Conservation (phyloP, 495 filamentous ascomycete genomes). For the Talaromyces wortmannii region DNA sequence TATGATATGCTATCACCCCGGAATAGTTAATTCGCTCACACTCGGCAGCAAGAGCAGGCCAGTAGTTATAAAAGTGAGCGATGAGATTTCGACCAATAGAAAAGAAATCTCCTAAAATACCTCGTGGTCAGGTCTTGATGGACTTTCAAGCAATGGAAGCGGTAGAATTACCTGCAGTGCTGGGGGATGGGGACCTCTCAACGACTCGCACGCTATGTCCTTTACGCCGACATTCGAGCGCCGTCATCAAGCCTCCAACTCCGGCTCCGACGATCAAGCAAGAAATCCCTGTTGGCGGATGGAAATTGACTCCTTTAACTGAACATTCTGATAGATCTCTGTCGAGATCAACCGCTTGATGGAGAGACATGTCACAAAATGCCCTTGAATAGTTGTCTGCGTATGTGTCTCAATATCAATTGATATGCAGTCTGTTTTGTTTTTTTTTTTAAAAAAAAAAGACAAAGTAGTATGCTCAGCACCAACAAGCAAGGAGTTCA, state of each 20-base stretch:
- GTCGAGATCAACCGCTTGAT: not conserved
- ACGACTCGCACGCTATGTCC: conserved; percentile 14
- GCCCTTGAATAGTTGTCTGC: not conserved
- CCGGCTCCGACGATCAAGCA: conserved; percentile 11
- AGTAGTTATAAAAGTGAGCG: conserved; percentile 41
- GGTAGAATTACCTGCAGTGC: not conserved
- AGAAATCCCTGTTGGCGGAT: conserved; percentile 4
- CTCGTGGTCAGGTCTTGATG: not conserved
- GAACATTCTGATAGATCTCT: not conserved
- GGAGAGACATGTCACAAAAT: not conserved
- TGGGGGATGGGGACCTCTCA: conserved; percentile 3
- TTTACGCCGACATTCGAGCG: conserved; percentile 12
- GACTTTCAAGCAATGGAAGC: not conserved
- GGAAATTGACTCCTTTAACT: not conserved
- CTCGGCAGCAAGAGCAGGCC: conserved; percentile 46
- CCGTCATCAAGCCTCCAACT: conserved; percentile 9
- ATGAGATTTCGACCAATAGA: conserved; percentile 40
- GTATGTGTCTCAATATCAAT: not conserved
- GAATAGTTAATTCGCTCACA: conserved; percentile 37
- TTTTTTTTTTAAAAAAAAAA: too few relatives aligned
- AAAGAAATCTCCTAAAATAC: conserved; percentile 43
- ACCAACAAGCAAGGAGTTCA: not conserved
- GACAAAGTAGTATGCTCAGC: too few relatives aligned
- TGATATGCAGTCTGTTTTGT: not conserved
- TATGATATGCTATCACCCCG: conserved; percentile 43